These are phyloP conservation scores for Theileria sp. DNA, from an alignment of 169 alveolate genomes.

Conservation along the genomic window DNA sequence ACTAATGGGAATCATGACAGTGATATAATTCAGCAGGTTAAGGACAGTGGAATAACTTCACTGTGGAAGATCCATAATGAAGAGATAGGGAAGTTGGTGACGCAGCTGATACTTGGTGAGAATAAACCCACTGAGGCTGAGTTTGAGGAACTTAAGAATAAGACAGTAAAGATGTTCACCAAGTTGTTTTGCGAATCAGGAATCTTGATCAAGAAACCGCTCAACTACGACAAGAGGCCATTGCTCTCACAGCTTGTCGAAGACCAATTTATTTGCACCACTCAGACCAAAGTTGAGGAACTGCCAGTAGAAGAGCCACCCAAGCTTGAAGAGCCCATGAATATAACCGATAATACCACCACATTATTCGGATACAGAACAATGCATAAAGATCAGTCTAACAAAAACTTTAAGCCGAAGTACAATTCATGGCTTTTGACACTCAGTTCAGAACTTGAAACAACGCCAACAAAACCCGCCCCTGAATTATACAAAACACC, in stretches of 20 bases:
- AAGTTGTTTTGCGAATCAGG: constrained; percentile 57
- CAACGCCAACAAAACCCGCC: not conserved
- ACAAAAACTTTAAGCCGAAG: not conserved
- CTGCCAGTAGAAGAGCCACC: not conserved
- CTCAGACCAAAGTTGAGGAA: not conserved
- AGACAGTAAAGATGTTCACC: constrained; percentile 30
- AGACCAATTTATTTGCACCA: not conserved
- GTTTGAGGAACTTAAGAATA: constrained; percentile 11
- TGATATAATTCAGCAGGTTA: constrained; percentile 25
- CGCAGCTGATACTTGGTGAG: constrained; percentile 53
- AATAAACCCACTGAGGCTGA: constrained; percentile 35
- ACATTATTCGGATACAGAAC: constrained; percentile 12
- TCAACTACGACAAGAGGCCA: constrained; percentile 6
- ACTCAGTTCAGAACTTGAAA: not conserved
- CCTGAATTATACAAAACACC: not conserved
- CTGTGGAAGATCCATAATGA: constrained; percentile 53
- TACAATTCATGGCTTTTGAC: constrained; percentile 18
- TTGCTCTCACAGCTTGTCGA: not conserved
- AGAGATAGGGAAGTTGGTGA: constrained; percentile 59
- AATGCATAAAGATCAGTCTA: not conserved
- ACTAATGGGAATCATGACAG: not conserved
- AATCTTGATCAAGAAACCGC: constrained; percentile 30
- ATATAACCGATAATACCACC: not conserved
- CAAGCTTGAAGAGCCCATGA: not conserved
- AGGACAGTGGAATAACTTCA: constrained; percentile 29